Evolutionary conservation across 78 protist genomes (phyloP), one percentile per base, ranked within the genome.

Genomic region (Dictyostelium firmibasis): DNA sequence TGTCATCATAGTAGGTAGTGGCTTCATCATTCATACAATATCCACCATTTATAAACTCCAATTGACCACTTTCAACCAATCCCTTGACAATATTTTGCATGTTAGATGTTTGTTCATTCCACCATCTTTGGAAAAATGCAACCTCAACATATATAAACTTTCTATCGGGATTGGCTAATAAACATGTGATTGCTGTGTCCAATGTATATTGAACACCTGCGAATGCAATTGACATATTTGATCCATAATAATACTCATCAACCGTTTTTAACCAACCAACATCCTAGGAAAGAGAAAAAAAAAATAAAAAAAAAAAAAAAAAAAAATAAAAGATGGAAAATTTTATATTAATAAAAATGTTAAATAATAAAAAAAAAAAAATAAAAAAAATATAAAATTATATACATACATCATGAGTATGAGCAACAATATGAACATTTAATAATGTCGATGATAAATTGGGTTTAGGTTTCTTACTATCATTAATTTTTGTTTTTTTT

Each of bases 1-100:
- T 92, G 38, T 81, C 92, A 9, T 78, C 94, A 72, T 92, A 98
- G 97, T 93, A 93, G 35, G 98, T 93, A 6, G 97, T n/a, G 7
- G 99, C 99, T 76, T 98, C 99, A 88, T 98, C 99, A 86, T 96
- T 96, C 99, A 98, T 98, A 72, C 97, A 96, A 96, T 97, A 96
- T 1, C 99, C 98, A 11, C 98, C 99, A 82, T 96, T 96, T 50
- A 95, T 86, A 44, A 98, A 97, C 81, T 81, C 95, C 25, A 98
- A 96, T 53, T 94, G 98, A 6, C 98, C 97, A 18, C 74, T 64
- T 31, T n/a, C 25, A 16, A 98, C 99, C 18, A 97, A 82, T 29
- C 50, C 11, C 1, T n/a, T 9, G 18, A 97, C 97, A 1, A 18
- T 41, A 5, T 84, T 81, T 72, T 95, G 91, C 33, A 41, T 96